These are phyloP conservation scores for carrot (Daucus carota) DNA, from an alignment of 129 eudicot species.

Conservation along the genomic window DNA sequence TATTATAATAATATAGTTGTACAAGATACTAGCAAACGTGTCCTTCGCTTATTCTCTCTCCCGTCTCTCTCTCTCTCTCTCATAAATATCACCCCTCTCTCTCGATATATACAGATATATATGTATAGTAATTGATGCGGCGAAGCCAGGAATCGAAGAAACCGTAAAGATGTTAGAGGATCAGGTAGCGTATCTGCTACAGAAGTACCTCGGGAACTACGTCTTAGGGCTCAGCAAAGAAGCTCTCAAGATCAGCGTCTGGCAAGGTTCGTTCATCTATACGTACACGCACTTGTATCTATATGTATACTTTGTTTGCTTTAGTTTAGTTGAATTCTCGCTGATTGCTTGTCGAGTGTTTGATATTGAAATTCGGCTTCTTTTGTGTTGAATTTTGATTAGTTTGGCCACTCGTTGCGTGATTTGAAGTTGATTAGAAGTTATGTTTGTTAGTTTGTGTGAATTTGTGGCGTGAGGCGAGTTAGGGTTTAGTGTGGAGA, in stretches of 20 bases:
- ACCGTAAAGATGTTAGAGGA: constrained; percentile 82
- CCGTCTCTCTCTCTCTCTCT: not conserved
- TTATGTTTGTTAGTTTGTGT: not conserved
- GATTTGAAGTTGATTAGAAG: not conserved
- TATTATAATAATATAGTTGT: not conserved
- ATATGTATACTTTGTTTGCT: not conserved
- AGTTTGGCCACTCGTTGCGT: not conserved
- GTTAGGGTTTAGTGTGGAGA: not conserved
- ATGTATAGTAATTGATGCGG: not conserved
- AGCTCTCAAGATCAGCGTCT: constrained; percentile 97
- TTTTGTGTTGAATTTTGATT: not conserved
- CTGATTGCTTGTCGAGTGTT: not conserved
- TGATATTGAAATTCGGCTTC: not conserved
- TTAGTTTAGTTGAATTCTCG: not conserved
- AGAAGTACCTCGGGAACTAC: constrained; percentile 94
- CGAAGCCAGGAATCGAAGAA: not conserved
- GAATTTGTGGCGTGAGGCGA: not conserved
- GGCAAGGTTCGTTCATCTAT: constrained; percentile 39
- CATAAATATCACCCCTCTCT: too few species aligned
- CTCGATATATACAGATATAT: not conserved
- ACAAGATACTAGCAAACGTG: not conserved
- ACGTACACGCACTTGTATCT: not conserved
- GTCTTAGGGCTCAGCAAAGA: constrained; percentile 96
- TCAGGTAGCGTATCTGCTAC: constrained; percentile 87
- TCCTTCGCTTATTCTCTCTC: not conserved